Conservation (phyloP, 164 flowering plant species). For the Piper longum region DNA sequence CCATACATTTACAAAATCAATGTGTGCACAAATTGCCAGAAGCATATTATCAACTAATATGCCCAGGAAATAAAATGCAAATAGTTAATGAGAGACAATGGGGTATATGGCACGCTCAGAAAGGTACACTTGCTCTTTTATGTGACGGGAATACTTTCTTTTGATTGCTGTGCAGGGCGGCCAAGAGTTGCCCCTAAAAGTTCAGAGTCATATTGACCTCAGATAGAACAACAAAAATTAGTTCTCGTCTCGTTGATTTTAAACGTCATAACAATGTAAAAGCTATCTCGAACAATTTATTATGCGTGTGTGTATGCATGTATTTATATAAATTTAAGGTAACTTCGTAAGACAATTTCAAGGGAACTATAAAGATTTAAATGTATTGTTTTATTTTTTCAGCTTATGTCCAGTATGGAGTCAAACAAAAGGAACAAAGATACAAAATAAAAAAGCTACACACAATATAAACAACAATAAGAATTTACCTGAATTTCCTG, state of each 20-base stretch:
- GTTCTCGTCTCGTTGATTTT: too few species aligned
- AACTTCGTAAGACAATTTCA: neutral
- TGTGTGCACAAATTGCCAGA: neutral
- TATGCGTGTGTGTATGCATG: neutral
- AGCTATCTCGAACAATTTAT: neutral
- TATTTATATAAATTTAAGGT: too few species aligned
- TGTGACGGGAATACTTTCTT: conserved; percentile 44
- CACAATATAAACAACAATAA: neutral
- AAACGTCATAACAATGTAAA: too few species aligned
- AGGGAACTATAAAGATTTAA: neutral
- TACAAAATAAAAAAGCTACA: neutral
- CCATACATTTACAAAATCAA: neutral
- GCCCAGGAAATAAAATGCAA: neutral
- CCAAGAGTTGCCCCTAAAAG: conserved; percentile 36
- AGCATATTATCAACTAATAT: neutral
- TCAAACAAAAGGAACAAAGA: neutral
- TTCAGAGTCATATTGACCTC: neutral
- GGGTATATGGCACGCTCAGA: neutral
- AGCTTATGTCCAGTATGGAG: neutral
- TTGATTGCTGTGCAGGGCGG: conserved; percentile 33
- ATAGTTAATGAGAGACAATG: neutral
- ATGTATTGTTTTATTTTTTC: too few species aligned
- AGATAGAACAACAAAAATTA: neutral
- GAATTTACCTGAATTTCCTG: conserved; percentile 39
- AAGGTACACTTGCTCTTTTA: conserved; percentile 3